These are phyloP conservation scores for Salix suchowensis DNA, from an alignment of 345 rosid genomes.

Conservation along the genomic window DNA sequence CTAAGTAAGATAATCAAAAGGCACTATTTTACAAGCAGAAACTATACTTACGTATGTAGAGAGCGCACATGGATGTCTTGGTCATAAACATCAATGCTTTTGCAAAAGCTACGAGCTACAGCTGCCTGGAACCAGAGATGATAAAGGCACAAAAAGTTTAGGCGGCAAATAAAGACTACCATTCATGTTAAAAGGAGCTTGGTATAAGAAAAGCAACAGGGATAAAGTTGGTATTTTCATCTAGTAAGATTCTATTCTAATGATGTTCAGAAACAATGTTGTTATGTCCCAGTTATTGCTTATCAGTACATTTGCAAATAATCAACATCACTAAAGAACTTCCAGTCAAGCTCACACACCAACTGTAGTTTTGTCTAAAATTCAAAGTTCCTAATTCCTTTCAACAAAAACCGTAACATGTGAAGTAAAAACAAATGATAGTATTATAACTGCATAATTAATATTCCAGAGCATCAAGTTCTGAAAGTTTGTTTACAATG, in stretches of 20 bases:
- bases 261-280: not conserved
- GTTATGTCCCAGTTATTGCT: not conserved
- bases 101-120: constrained; percentile 58
- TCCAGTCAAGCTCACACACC: not conserved
- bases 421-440: not conserved
- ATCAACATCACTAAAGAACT: not conserved
- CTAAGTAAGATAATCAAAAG: not conserved
- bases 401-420: not conserved
- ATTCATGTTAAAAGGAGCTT: not conserved
- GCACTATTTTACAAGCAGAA: not conserved
- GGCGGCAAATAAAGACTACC: not conserved
- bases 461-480: too few relatives aligned
- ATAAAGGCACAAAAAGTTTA: not conserved
- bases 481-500: too few relatives aligned
- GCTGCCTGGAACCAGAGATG: constrained; percentile 43
- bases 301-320: not conserved
- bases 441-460: too few relatives aligned
- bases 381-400: not conserved
- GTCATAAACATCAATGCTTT: constrained; percentile 60
- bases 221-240: not conserved
- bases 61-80: constrained; percentile 66
- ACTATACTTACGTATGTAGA: constrained; percentile 44
- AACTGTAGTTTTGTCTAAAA: not conserved
- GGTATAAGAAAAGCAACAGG: not conserved
- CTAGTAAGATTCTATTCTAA: not conserved